These are phyloP conservation scores for Umbelopsis sp. DNA, from an alignment of 192 early-diverging fungal species.

Conservation along the genomic window DNA sequence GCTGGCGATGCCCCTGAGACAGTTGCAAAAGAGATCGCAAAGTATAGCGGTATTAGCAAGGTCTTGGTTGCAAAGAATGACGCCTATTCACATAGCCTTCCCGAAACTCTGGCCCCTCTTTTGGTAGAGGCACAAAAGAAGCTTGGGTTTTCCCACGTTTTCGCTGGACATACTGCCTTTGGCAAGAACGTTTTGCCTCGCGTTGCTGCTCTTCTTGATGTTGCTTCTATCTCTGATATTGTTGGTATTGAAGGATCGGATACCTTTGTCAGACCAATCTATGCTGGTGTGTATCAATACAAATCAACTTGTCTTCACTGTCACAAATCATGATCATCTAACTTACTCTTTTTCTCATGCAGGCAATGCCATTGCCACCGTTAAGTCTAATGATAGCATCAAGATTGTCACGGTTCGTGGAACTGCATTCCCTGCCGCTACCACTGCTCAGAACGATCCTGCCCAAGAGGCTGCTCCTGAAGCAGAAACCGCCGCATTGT, in stretches of 20 bases:
- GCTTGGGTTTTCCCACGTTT: conserved; percentile 76
- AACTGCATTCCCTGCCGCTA: conserved; percentile 85
- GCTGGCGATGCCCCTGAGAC: conserved; percentile 73
- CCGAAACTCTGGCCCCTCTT: conserved; percentile 81
- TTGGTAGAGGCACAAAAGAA: conserved; percentile 73
- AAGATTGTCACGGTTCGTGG: conserved; percentile 91
- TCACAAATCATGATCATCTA: not conserved
- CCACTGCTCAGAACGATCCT: conserved; percentile 50
- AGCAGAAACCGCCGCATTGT: conserved; percentile 53
- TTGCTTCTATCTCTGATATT: conserved; percentile 90
- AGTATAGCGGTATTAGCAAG: conserved; percentile 72
- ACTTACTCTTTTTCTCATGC: not conserved
- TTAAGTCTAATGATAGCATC: conserved; percentile 84
- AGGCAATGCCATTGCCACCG: conserved; percentile 96
- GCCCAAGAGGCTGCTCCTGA: conserved; percentile 70
- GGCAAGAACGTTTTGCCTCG: conserved; percentile 95
- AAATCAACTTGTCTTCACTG: not conserved
- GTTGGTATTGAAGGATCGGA: conserved; percentile 76
- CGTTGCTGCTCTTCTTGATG: conserved; percentile 89
- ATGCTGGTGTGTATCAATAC: conserved; percentile 78
- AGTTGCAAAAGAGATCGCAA: conserved; percentile 63
- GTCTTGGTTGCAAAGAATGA: conserved; percentile 86
- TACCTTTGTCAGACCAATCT: conserved; percentile 95
- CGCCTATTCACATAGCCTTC: conserved; percentile 74
- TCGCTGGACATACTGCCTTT: conserved; percentile 85